Conservation (phyloP, 345 rosid species). For the Syzygium jambos region DNA sequence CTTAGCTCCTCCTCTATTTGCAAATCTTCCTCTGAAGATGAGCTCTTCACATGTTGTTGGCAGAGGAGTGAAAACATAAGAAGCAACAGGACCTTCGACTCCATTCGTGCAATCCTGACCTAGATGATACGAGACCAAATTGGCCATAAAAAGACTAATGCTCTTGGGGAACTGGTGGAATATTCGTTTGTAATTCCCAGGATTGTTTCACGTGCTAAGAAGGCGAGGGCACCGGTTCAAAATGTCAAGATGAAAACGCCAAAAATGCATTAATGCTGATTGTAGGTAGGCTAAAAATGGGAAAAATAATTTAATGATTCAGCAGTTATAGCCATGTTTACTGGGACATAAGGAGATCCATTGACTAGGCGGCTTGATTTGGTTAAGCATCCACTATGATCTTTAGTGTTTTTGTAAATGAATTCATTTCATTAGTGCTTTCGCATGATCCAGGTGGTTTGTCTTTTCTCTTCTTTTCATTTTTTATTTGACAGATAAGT, state of each 20-base stretch:
- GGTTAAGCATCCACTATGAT: not conserved
- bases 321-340: not conserved
- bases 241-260: not conserved
- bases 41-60: not conserved
- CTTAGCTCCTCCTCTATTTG: conserved; percentile 15
- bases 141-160: not conserved
- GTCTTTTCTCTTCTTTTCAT: no score
- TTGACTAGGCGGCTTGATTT: not conserved
- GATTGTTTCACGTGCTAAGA: not conserved
- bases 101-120: not conserved
- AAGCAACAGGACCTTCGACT: not conserved
- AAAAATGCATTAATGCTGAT: not conserved
- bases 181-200: not conserved
- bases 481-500: no score
- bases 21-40: conserved; percentile 9
- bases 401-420: not conserved
- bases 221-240: not conserved
- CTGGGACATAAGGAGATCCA: not conserved
- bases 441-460: no score
- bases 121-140: not conserved
- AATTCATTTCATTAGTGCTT: no score
- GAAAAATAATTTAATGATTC: not conserved
- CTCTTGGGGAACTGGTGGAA: not conserved
- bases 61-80: not conserved
- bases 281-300: not conserved